Conservation (phyloP, 768 basidiomycete species). For the Amanita rubescens region DNA sequence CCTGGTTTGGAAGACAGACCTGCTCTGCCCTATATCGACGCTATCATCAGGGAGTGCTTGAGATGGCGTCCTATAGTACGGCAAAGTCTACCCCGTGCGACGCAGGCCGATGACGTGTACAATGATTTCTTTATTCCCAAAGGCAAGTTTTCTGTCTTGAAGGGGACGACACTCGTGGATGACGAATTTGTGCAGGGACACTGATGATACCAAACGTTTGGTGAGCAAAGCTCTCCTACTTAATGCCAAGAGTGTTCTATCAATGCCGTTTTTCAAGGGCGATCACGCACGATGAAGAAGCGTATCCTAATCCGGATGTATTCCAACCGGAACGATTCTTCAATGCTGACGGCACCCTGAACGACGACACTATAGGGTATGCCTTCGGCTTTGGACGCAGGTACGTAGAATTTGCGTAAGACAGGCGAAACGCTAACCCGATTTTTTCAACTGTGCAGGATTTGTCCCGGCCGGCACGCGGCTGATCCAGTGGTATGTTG, state of each 20-base stretch:
- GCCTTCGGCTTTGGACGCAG: slow-evolving; percentile 28
- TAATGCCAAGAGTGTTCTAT: not conserved
- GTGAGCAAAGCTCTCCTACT: not conserved
- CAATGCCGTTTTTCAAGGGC: not conserved
- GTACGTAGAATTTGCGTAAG: slow-evolving; percentile 7
- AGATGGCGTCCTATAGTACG: slow-evolving; percentile 6
- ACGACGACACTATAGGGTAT: slow-evolving; percentile 11
- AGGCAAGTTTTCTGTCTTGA: not conserved
- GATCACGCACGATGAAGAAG: slow-evolving; percentile 12
- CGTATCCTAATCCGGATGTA: not conserved
- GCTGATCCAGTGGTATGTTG: slow-evolving; percentile 13
- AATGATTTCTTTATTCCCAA: slow-evolving; percentile 4
- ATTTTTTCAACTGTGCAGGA: not conserved
- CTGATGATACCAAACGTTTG: not conserved
- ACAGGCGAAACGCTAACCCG: no score
- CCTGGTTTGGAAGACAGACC: slow-evolving; percentile 4
- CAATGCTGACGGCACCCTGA: not conserved
- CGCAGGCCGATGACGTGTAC: slow-evolving; percentile 1
- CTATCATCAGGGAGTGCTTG: slow-evolving; percentile 2
- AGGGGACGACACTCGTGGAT: not conserved
- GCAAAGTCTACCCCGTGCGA: not conserved
- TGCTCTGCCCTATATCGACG: slow-evolving; percentile 8
- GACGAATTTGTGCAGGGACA: not conserved
- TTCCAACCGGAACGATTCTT: slow-evolving; percentile 2
- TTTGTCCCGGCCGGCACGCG: slow-evolving; percentile 20